Base-by-base conservation (phyloP, 2,329 filamentous ascomycete genomes). In the Xylariaceae sp. region DNA sequence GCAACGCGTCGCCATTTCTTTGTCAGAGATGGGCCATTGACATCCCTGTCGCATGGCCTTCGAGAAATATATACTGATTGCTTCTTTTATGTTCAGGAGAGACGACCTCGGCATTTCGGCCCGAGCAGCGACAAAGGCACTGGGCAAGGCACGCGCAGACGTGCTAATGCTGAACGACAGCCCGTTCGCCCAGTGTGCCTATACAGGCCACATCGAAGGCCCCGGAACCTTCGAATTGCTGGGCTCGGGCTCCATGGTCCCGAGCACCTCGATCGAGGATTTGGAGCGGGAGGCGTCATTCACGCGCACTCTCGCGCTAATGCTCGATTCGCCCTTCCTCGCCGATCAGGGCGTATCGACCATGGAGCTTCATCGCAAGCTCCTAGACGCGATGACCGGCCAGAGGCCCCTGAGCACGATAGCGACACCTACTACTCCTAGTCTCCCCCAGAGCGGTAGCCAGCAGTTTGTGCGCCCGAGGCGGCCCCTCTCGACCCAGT, bases 81-180 rank as follows among this genome's bases (percentile, higher is more conserved):
- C 1, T n/a, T 51, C 6, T 2, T 13, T 3, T 6, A 44, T 18
- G 37, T 18, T n/a, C 17, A 64, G 62, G 17, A 34, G 51, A 48
- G 57, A 60, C 30, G 49, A 59, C 13, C 57, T 23, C 3, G 60
- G 62, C 2, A 39, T 64, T n/a, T 30, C 50, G 1, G 62, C 60
- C n/a, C 55, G 53, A 53, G 10, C 54, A 1, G 17, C 57, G 18
- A 47, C 51, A 17, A 62, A 58, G n/a, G 17, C 42, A 10, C 55
- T 64, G 3, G 53, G 58, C 2, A 23, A 11, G 7, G 53, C 61
- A 6, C 58, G 58, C 6, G 55, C 56, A 1, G 62, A 64, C 35
- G 62, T 64, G 11, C 49, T 63, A 8, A 54, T 63, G 50, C 54
- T 64, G 1, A 61, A 63, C 23, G 62, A 64, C 55, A 61, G 58